Base-by-base conservation (phyloP, 495 filamentous ascomycete genomes). In the Pseudevernia furfuracea region DNA sequence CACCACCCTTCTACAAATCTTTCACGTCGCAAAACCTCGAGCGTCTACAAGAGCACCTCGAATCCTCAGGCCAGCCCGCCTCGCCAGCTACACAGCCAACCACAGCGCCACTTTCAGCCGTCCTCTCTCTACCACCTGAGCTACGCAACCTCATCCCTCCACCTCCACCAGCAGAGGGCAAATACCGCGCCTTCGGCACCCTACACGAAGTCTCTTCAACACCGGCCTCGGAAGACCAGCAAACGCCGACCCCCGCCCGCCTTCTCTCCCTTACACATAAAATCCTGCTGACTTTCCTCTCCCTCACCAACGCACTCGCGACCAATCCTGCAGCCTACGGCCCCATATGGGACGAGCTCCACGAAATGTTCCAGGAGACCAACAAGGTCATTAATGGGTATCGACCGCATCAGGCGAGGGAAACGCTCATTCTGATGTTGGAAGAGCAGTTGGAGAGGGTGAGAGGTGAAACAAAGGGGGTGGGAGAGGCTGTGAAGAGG, bases 301-400 rank as follows among this genome's bases (percentile, higher is more conserved):
- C 92, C 66, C 83, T 96, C 25, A 77, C 89, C 1, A 88, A 89
- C 14, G 75, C 89, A 10, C 79, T 97, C 52, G 77, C 81, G 19
- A 74, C 84, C 4, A 79, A 87, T 30, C 88, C 91, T 0, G 79
- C 82, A 25, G 74, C 77, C 53, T 83, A 79, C 57, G 74, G 79
- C 28, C 80, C 85, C 23, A 92, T 93, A 70, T 80, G 92, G 36
- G 76, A 83, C 4, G 86, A 96, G 69, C 68, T 98, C n/a, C 80
- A 85, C 68, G 89, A 85, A 32, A 69, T 97, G 6, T 87, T 93
- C 63, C 84, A 91, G 70, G 96, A 97, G 74, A 87, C 92, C 60
- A 90, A 97, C 73, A 89, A 92, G 66, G 81, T 93, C 25, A 82
- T 97, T 58, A 98, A 98, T 73, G 87, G 94, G 64, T 97, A 97